Evolutionary conservation across 306 rosid species (phyloP), one percentile per base, ranked within the genome.

Genomic region (Herpetospermum pedunculosum): DNA sequence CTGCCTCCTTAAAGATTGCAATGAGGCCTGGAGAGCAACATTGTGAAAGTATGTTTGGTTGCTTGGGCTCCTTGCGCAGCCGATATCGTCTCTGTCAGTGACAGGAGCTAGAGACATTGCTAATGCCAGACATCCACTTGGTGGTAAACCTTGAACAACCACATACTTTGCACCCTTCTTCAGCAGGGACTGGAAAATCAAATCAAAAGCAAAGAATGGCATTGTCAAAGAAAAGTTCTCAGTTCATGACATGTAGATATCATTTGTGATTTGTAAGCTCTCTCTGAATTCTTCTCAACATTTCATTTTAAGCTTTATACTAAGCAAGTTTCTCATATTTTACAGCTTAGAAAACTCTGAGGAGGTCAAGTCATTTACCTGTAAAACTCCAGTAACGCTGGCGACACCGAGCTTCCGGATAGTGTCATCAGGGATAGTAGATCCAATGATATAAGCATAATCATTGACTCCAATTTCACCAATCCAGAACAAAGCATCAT

Each of bases 391-490:
- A 4, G 96, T 76, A 74, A 85, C 74, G 10, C 87, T 84, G 35
- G 58, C 44, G 34, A 88, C 76, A 1, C 88, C 85, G 4, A 94
- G 89, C 86, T 80, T 83, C 60, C 84, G 81, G 35, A 91, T 83
- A 35, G 85, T 83, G 9, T 87, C 92, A 19, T 10, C 52, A 1
- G 91, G 29, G 46, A 94, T 48, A 0, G 83, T 0, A 72, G 97
- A 94, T 81, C 97, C 97, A 74, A 91, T n/a, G 14, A 73, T 78
- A 72, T 94, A 94, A 70, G 99, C 99, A 75, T 91, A 94, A 18
- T 93, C 99, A 82, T 94, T 94, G 82, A 89, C 97, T 28, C 99
- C 99, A 76, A 94, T 94, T 76, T 94, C 99, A 47, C 99, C 99
- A 60, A 94, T 86, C 99, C 99, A 94, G 60, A 94, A 87, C 0